phyloP scores from a whole-genome alignment of 441 rosid species.

The Lepidium campestre region DNA sequence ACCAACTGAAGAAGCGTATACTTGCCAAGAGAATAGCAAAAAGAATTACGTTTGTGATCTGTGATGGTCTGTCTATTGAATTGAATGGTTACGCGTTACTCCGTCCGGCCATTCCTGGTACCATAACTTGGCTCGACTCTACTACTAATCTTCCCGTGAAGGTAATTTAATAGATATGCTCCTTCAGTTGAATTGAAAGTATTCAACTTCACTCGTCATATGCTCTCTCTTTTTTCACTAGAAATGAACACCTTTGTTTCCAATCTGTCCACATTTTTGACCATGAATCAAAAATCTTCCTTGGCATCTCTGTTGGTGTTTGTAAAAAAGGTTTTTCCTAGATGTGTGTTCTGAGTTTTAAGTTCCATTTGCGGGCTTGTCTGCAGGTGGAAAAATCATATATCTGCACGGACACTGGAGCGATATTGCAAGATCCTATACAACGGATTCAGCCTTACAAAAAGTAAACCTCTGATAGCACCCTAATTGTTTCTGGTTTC shows the following conservation, averaged over 20 bases:
- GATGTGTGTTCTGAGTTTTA: neutral
- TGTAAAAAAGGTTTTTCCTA: neutral
- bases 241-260: neutral
- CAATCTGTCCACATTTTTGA: neutral
- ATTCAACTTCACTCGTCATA: neutral
- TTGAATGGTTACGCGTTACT: conserved; percentile 79
- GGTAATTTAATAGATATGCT: conserved; percentile 37
- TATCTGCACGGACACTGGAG: conserved; percentile 91
- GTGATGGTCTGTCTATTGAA: conserved; percentile 63
- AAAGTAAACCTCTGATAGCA: conserved; percentile 39
- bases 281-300: neutral
- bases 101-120: conserved; percentile 79
- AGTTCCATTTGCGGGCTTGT: conserved; percentile 2
- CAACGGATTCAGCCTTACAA: conserved; percentile 58
- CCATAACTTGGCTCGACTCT: conserved; percentile 92
- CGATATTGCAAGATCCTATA: conserved; percentile 60
- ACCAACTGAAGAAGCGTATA: conserved; percentile 77
- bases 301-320: conserved; percentile 1
- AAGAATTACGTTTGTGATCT: conserved; percentile 52
- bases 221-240: neutral
- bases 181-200: neutral
- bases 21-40: conserved; percentile 71
- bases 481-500: conserved; percentile 6
- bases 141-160: conserved; percentile 80
- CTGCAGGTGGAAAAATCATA: conserved; percentile 84